A percentile compares a stretch with the other conserved stretches of the same genome.
phyloP scores from a whole-genome alignment of 345 rosid species.

The Eucalyptus erythrocorys region DNA sequence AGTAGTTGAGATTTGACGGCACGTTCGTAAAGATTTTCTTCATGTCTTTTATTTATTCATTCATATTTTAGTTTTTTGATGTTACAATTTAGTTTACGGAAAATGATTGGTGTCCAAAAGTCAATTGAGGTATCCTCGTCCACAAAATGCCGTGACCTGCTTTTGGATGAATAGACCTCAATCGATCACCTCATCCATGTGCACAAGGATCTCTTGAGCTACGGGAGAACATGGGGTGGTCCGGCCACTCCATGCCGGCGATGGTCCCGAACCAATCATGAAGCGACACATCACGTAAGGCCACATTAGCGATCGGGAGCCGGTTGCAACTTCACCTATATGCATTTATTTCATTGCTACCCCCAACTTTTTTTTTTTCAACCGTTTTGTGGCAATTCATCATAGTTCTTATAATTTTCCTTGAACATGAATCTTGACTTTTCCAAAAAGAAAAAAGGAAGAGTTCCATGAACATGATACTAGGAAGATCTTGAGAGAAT shows the following conservation, averaged over 20 bases:
- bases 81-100: background rate
- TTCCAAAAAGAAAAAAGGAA: background rate
- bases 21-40: too few species aligned
- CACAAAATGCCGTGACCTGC: background rate
- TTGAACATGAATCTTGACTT: background rate
- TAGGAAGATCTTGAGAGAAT: background rate
- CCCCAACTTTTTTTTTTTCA: background rate
- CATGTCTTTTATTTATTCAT: too few species aligned
- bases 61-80: background rate
- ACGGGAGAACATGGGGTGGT: background rate
- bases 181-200: too few species aligned
- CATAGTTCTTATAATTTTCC: background rate
- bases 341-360: background rate
- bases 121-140: background rate
- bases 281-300: too few species aligned
- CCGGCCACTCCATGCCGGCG: background rate
- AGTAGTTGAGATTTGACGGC: fast-evolving
- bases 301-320: too few species aligned
- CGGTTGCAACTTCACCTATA: background rate
- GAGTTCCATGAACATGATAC: background rate
- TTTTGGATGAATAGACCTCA: background rate
- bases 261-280: too few species aligned
- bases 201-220: too few species aligned
- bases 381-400: background rate
- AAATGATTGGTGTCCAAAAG: background rate